A percentile compares a stretch with the other conserved stretches of the same genome.
These are phyloP conservation scores for Boletus subparvulus DNA, from an alignment of 768 basidiomycete species.

Conservation along the genomic window DNA sequence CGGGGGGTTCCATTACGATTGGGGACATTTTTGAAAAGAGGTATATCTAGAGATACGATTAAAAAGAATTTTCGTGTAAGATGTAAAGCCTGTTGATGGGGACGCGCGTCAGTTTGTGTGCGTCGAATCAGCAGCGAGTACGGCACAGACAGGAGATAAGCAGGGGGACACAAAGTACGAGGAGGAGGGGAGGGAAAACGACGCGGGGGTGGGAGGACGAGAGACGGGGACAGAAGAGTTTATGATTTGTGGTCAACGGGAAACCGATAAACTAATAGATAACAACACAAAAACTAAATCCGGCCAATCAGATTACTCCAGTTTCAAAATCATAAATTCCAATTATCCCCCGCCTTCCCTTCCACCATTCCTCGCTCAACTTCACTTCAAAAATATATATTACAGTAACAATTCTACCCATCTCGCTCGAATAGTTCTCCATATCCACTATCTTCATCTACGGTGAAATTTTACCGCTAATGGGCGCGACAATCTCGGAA, in stretches of 20 bases:
- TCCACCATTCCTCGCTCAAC: neutral
- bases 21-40: conserved; percentile 47
- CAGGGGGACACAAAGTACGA: neutral
- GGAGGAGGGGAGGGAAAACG: neutral
- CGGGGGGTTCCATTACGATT: conserved; percentile 56
- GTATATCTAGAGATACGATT: conserved; percentile 36
- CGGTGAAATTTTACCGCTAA: conserved; percentile 30
- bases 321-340: conserved; percentile 27
- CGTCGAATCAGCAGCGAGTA: neutral
- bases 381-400: neutral
- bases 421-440: neutral
- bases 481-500: conserved; percentile 28
- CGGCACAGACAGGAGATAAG: neutral
- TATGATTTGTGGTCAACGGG: conserved; percentile 39
- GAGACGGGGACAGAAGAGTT: conserved; percentile 31
- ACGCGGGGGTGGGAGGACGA: conserved; percentile 12
- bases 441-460: conserved; percentile 11
- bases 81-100: conserved; percentile 14
- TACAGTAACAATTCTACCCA: neutral
- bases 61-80: conserved; percentile 24
- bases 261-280: conserved; percentile 40
- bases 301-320: conserved; percentile 36
- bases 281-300: conserved; percentile 33
- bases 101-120: conserved; percentile 8
- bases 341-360: conserved; percentile 7